Percentiles rank a stretch among this genome's conserved stretches.
These are phyloP conservation scores for Trichoderma guizhouense DNA, from an alignment of 2,329 filamentous ascomycete genomes.

Conservation along the genomic window DNA sequence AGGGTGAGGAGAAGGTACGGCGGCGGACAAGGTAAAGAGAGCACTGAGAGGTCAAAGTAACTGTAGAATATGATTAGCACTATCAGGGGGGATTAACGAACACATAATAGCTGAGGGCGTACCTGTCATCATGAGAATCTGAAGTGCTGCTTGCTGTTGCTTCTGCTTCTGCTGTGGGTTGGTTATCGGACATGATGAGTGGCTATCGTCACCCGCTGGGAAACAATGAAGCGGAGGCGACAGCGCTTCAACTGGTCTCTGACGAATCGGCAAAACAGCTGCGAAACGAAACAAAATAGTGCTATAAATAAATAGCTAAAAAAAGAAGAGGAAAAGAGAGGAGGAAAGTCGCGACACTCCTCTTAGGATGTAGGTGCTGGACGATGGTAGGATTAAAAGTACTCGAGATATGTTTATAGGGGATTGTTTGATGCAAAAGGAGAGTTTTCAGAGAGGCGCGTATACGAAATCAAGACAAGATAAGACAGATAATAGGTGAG, in stretches of 20 bases:
- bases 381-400: not conserved
- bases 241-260: not conserved
- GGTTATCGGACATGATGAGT: constrained; percentile 23
- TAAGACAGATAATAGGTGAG: not conserved
- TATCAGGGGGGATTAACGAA: too few species aligned
- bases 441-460: not conserved
- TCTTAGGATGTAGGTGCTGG: not conserved
- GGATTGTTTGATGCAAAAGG: not conserved
- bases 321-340: not conserved
- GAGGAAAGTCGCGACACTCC: not conserved
- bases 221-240: not conserved
- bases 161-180: not conserved
- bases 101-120: not conserved
- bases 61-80: constrained; percentile 22
- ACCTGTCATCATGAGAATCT: constrained; percentile 26
- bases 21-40: constrained; percentile 20
- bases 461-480: not conserved
- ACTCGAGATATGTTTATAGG: not conserved
- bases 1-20: constrained; percentile 22
- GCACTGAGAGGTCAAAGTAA: constrained; percentile 33
- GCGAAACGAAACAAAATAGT: not conserved
- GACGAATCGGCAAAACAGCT: not conserved
- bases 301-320: not conserved
- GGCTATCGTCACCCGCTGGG: not conserved
- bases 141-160: constrained; percentile 1